phyloP scores from a whole-genome alignment of 331 rosid genomes.

The Acacia concinna region DNA sequence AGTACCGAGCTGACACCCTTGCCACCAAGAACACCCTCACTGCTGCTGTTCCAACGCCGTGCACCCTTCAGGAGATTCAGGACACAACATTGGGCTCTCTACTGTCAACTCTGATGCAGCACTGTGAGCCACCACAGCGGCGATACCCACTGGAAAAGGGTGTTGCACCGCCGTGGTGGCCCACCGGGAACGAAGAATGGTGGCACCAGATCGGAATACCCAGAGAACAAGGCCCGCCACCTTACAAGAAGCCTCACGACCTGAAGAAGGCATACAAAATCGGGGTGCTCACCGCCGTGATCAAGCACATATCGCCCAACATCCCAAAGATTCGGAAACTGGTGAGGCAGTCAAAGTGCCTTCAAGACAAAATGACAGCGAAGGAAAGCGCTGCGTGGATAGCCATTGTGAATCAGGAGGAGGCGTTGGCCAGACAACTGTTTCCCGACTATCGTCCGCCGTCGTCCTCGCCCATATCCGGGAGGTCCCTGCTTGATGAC shows the following conservation, averaged over 20 bases:
- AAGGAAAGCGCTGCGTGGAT: conserved; percentile 93
- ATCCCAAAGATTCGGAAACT: conserved; percentile 83
- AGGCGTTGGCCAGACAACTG: conserved; percentile 62
- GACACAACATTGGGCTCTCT: conserved; percentile 92
- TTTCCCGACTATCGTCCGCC: conserved; percentile 64
- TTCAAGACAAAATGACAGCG: conserved; percentile 96
- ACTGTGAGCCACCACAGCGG: conserved; percentile 90
- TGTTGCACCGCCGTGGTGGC: conserved; percentile 95
- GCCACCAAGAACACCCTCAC: conserved; percentile 53
- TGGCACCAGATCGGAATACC: conserved; percentile 72
- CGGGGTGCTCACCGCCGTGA: conserved; percentile 82
- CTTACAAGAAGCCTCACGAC: conserved; percentile 95
- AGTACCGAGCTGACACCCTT: conserved; percentile 68
- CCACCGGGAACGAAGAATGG: conserved; percentile 82
- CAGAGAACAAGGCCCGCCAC: conserved; percentile 78
- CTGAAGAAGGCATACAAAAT: conserved; percentile 96
- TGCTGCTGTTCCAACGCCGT: conserved; percentile 66
- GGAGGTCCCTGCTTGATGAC: conserved; percentile 54
- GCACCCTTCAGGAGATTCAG: conserved; percentile 86
- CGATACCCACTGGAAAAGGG: conserved; percentile 88
- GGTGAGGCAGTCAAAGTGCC: conserved; percentile 84
- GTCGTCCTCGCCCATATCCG: conserved; percentile 30
- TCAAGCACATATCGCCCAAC: conserved; percentile 91
- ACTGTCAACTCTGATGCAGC: conserved; percentile 85
- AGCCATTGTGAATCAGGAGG: conserved; percentile 82